phyloP scores from a whole-genome alignment of 208 protist genomes.

The Leishmania gerbilli region DNA sequence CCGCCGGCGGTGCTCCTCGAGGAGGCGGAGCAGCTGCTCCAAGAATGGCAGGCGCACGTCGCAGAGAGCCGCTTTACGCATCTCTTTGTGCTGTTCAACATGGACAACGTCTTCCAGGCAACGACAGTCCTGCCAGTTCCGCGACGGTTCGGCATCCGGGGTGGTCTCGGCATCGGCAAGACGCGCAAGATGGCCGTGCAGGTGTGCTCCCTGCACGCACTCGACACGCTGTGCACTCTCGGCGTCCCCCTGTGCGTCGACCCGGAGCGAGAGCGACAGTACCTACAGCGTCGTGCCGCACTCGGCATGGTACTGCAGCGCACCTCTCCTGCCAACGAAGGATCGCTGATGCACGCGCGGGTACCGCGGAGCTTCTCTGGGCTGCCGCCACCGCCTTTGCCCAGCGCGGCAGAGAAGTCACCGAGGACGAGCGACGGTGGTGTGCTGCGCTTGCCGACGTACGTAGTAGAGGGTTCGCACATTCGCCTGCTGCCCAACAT shows the following conservation, averaged over 20 bases:
- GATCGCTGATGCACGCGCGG: background rate
- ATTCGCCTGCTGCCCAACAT: slow-evolving; percentile 53
- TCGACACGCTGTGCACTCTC: slow-evolving; percentile 68
- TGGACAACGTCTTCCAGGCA: slow-evolving; percentile 65
- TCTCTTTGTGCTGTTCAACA: slow-evolving; percentile 72
- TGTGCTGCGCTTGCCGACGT: slow-evolving; percentile 59
- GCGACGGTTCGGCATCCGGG: slow-evolving; percentile 60
- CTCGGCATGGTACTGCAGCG: slow-evolving; percentile 28
- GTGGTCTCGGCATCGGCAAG: slow-evolving; percentile 59
- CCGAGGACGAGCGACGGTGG: background rate
- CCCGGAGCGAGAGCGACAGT: slow-evolving; percentile 38
- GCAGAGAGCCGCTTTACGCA: slow-evolving; percentile 61
- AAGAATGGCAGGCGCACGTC: slow-evolving; percentile 63
- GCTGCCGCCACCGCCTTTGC: slow-evolving; percentile 7
- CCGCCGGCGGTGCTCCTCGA: slow-evolving; percentile 52
- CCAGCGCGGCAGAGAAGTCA: background rate
- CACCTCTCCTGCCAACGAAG: background rate
- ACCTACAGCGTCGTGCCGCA: slow-evolving; percentile 49
- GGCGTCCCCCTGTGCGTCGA: slow-evolving; percentile 58
- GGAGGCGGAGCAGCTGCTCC: slow-evolving; percentile 52
- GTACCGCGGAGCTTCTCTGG: slow-evolving; percentile 10
- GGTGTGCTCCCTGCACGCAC: slow-evolving; percentile 67
- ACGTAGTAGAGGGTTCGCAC: slow-evolving; percentile 62
- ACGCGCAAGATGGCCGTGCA: slow-evolving; percentile 61
- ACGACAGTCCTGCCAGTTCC: slow-evolving; percentile 75